phyloP scores from a whole-genome alignment of 1,284 basidiomycete genomes.

The Xerocomus minutiporus region DNA sequence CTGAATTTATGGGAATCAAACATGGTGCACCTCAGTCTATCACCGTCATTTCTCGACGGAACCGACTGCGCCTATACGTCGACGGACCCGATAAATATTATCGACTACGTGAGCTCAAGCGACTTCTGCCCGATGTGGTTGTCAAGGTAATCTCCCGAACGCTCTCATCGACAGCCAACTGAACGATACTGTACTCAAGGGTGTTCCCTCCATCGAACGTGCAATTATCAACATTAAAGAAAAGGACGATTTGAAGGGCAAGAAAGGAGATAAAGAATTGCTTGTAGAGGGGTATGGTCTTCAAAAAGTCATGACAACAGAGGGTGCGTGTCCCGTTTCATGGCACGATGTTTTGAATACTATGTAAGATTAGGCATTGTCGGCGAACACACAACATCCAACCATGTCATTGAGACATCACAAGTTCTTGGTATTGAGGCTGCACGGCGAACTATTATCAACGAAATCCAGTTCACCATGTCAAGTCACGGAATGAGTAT shows the following conservation, averaged over 20 bases:
- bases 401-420: constrained; percentile 96
- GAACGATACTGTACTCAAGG: constrained; percentile 41
- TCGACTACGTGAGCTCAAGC: constrained; percentile 79
- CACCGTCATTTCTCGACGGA: constrained; percentile 68
- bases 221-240: constrained; percentile 93
- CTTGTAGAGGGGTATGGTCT: constrained; percentile 98
- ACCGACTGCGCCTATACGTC: constrained; percentile 83
- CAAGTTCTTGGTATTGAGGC: constrained; percentile 97
- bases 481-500: constrained; percentile 97
- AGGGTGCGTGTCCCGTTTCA: constrained; percentile 55
- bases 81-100: constrained; percentile 87
- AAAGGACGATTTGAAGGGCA: constrained; percentile 67
- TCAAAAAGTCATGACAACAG: constrained; percentile 95
- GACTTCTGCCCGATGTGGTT: constrained; percentile 76
- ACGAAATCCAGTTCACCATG: constrained; percentile 99
- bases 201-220: constrained; percentile 79
- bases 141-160: constrained; percentile 62
- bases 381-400: constrained; percentile 89
- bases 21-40: constrained; percentile 49
- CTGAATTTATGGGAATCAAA: constrained; percentile 1
- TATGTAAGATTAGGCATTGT: constrained; percentile 64
- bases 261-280: constrained; percentile 81
- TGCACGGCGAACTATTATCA: constrained; percentile 90
- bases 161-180: background rate
- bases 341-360: background rate